A percentile compares a stretch with the other conserved stretches of the same genome.
These are phyloP conservation scores for Gracilaria domingensis DNA, from an alignment of 23 red algal genomes.

Conservation along the genomic window DNA sequence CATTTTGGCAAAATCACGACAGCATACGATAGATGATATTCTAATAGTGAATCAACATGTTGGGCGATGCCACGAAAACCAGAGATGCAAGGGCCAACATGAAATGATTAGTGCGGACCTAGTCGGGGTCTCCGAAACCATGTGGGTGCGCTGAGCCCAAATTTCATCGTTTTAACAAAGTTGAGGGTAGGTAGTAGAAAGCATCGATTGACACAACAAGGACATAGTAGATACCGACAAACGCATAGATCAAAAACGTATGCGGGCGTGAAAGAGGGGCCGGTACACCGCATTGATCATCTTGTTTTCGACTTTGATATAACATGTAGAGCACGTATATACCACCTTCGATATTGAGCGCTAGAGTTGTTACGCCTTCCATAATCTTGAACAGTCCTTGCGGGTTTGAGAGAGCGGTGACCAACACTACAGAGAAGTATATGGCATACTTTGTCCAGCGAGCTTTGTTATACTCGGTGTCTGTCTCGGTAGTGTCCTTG, in stretches of 20 bases:
- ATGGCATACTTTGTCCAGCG: constrained; percentile 37
- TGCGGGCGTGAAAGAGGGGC: constrained; percentile 15
- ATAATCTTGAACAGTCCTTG: constrained; percentile 79
- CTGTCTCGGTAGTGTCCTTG: background rate
- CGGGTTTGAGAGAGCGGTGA: constrained; percentile 74
- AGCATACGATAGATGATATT: no score
- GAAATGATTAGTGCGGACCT: no score
- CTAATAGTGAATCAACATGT: no score
- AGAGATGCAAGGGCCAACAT: no score
- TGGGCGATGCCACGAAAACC: no score
- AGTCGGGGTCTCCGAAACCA: no score
- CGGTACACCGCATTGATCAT: background rate
- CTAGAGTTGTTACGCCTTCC: constrained; percentile 80
- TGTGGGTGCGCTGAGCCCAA: no score
- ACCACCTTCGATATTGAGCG: constrained; percentile 83
- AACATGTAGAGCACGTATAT: constrained; percentile 82
- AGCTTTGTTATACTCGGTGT: constrained; percentile 1
- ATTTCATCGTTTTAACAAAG: background rate
- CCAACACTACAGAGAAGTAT: constrained; percentile 70
- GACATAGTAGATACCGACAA: constrained; percentile 26
- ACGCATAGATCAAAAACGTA: background rate
- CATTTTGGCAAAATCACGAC: no score
- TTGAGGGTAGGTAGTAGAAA: constrained; percentile 49
- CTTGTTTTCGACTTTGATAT: constrained; percentile 15
- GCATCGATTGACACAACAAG: constrained; percentile 33